A percentile compares a stretch with the other conserved stretches of the same genome.
These are phyloP conservation scores for Hypocrella siamensis DNA, from an alignment of 2,329 filamentous ascomycete genomes.

Conservation along the genomic window DNA sequence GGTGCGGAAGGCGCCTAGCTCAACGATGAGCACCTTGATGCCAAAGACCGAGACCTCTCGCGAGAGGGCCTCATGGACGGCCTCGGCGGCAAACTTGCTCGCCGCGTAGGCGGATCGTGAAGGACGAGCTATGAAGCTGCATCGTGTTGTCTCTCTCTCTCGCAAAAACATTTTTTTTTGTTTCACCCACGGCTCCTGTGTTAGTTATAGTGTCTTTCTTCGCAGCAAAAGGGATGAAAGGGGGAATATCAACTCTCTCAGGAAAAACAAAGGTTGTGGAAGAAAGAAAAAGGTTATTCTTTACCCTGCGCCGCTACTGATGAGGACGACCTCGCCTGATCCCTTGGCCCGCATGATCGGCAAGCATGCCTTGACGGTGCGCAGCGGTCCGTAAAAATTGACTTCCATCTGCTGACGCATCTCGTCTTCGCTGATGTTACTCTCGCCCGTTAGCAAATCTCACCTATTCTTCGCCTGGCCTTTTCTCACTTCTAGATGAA, in stretches of 20 bases:
- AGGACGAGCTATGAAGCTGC: slow-evolving; percentile 2
- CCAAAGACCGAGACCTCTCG: slow-evolving; percentile 26
- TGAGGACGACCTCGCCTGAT: slow-evolving; percentile 27
- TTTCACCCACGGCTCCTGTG: neutral
- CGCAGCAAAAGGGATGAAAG: no score
- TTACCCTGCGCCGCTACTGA: slow-evolving; percentile 28
- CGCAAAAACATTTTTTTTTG: neutral
- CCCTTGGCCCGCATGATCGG: slow-evolving; percentile 26
- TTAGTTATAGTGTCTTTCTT: no score
- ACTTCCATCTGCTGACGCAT: slow-evolving; percentile 25
- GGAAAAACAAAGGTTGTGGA: neutral
- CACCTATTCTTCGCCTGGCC: neutral
- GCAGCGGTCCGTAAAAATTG: slow-evolving; percentile 33
- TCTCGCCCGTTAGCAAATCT: neutral
- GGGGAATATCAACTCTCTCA: no score
- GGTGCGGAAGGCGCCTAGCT: slow-evolving; percentile 34
- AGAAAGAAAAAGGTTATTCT: neutral
- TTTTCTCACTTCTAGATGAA: neutral
- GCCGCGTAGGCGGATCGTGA: slow-evolving; percentile 25
- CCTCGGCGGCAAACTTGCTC: slow-evolving; percentile 27
- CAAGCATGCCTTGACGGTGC: slow-evolving; percentile 28
- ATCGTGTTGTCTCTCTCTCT: neutral
- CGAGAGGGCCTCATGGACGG: slow-evolving; percentile 24
- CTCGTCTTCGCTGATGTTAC: slow-evolving; percentile 17
- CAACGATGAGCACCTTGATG: slow-evolving; percentile 27